Base-by-base conservation (phyloP, 805 yeast genomes). In the Saccharomycopsis guyanensis region DNA sequence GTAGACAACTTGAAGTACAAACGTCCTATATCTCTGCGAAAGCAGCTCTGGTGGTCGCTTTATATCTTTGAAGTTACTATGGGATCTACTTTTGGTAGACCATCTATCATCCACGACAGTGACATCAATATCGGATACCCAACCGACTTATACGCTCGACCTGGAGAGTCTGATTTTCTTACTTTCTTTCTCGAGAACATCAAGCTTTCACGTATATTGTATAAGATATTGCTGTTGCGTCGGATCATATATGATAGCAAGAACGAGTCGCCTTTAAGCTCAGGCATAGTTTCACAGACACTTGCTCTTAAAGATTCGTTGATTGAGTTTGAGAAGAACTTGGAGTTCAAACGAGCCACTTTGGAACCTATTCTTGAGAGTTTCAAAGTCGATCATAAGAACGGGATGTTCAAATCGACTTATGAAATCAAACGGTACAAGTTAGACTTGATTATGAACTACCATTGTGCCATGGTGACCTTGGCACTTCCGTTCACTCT, bases 41-140 rank as follows among this genome's bases (percentile, higher is more conserved):
- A 56, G 4, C 63, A 59, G 38, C 43, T 60, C 2, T 58, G 61
- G 46, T 73, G 77, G 76, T 60, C 75, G 0, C 45, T 73, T 25
- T 64, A 69, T 34, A 70, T 69, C 43, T 56, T 58, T 25, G 76
- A 71, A 52, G 58, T 67, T 32, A 57, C 66, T 0, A 47, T 70
- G 19, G 66, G 73, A 50, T 61, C 71, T 33, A 66, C 70, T 5
- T 67, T 72, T 57, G 77, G 76, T 13, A 57, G 76, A 35, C 69
- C 72, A 3, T 62, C 71, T 46, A 66, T 66, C n/a, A 60, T 71
- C 40, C 66, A 64, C 15, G 66, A 69, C 57, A 68, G 67, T 43
- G 75, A 71, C 33, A 67, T 70, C 38, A 72, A 68, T 51, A 59
- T 70, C 38, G 69, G 62, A 15, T 61, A 66, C 34, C 75, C 75